Base-by-base conservation (phyloP, 768 basidiomycete genomes). In the Boletus sp. region DNA sequence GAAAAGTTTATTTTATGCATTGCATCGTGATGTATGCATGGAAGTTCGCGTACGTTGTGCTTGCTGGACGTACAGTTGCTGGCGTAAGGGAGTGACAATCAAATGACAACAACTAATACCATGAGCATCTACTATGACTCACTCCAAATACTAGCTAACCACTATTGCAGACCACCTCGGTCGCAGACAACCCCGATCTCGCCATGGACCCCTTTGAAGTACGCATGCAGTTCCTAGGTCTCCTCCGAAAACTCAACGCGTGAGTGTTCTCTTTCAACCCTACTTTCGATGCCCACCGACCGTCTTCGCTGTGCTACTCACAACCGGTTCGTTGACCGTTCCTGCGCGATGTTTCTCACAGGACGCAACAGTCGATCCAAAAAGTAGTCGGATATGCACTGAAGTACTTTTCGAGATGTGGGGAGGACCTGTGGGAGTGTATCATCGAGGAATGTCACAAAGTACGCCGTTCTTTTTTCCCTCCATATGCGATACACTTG, bases 401-500 rank as follows among this genome's bases (percentile, higher is more conserved):
- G 54, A 94, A 94, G 70, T 87, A 90, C 66, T 94, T 89, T 52
- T 78, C 87, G 6, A 82, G 82, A 55, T 94, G 92, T 54, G 93
- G 91, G 7, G 93, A 96, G 65, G 93, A 97, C 71, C 72, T 96
- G 11, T 96, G 94, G 94, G 93, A 95, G 63, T 95, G 93, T 64
- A 82, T 96, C 39, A 73, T 94, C 28, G 93, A 96, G 68, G 92
- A 95, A 74, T 92, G 88, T 61, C 86, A 90, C 69, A 95, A 94
- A 81, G 94, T 89, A 55, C 11, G 46, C 24, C 17, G 2, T 18
- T 24, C 24, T 20, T 15, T 17, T 47, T 9, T 32, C 12, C 5
- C 17, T 47, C n/a, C 10, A 7, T 24, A 24, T 39, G 29, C 9
- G 1, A 41, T 28, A 17, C 15, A 4, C 14, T 18, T 47, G 28